Evolutionary conservation across 768 basidiomycete species (phyloP), one percentile per base, ranked within the genome.

Genomic region (Piloderma croceum): DNA sequence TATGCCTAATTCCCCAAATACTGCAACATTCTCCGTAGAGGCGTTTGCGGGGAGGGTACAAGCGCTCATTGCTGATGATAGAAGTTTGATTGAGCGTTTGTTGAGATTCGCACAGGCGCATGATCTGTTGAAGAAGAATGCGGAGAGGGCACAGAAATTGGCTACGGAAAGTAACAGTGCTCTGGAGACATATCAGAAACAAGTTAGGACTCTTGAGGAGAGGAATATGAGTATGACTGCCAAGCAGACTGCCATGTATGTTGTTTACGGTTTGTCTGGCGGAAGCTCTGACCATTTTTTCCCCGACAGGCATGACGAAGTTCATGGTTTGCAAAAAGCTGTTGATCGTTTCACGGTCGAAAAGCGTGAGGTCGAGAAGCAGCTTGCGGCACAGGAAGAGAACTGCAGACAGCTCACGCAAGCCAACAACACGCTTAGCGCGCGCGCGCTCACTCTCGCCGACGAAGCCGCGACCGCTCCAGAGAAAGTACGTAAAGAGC

Each of bases 161-260:
- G 87, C 89, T 3, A 81, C 84, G 58, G 91, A 92, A 37, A 86
- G 83, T 29, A 81, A 77, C 44, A 60, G 56, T 15, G 88, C 83
- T 19, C 63, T 96, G 31, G 89, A 90, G 67, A 90, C 83, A 13
- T 94, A 96, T 54, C 88, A 94, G 67, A 83, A 81, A 62, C 90
- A 94, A 55, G 82, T 93, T 3, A 72, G 74, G 52, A 76, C 71
- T 18, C 68, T 94, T 42, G 89, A 92, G 53, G 86, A 89, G 52
- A 73, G 85, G 41, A 81, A 89, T 49, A 58, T 72, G 48, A 47
- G 58, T 7, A 57, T 81, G 41, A 67, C 70, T 24, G 56, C 69
- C 18, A 71, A 72, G 53, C 73, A 80, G 38, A 68, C 76, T 23
- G 64, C 67, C 11, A 47, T 89, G 85, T 87, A 50, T 44, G 76